Evolutionary conservation across 257 asterid species (phyloP).

Genomic region (Eucommia ulmoides): DNA sequence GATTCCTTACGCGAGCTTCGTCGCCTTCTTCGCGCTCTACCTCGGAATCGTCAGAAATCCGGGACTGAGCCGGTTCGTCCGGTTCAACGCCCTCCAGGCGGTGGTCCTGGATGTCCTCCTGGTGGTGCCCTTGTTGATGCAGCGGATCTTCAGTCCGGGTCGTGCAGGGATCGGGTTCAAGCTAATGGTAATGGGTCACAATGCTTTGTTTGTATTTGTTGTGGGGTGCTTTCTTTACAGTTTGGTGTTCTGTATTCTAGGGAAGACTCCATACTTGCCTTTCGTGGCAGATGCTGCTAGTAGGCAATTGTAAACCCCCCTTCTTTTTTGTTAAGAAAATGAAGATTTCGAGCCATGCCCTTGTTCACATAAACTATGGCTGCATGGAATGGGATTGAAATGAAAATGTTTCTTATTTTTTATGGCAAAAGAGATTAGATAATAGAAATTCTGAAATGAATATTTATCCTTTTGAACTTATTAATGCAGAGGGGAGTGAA

Average conservation of each 20-base stretch:
- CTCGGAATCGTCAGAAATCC: slow-evolving; percentile 67
- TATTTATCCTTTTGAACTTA: too few species aligned
- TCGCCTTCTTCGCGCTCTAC: slow-evolving; percentile 76
- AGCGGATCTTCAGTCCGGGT: slow-evolving; percentile 66
- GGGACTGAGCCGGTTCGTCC: slow-evolving; percentile 46
- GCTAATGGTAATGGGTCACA: slow-evolving; percentile 50
- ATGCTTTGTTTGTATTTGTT: slow-evolving; percentile 51
- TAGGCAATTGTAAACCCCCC: slow-evolving; percentile 45
- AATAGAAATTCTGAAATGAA: too few species aligned
- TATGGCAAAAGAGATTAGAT: too few species aligned
- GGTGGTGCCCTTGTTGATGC: slow-evolving; percentile 66
- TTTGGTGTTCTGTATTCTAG: slow-evolving; percentile 47
- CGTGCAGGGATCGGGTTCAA: slow-evolving; percentile 48
- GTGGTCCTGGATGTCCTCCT: slow-evolving; percentile 74
- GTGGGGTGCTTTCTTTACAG: slow-evolving; percentile 70
- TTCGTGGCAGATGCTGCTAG: slow-evolving; percentile 79
- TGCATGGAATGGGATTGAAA: too few species aligned
- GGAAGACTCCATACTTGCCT: slow-evolving; percentile 83
- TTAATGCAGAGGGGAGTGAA: too few species aligned
- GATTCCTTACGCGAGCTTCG: slow-evolving; percentile 72
- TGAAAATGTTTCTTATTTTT: too few species aligned
- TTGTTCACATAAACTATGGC: too few species aligned
- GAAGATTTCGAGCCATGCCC: too few species aligned
- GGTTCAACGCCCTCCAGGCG: slow-evolving; percentile 79
- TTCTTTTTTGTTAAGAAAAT: too few species aligned